phyloP scores from a whole-genome alignment of 1,139 yeast genomes.

The Taiozyma sp. region DNA sequence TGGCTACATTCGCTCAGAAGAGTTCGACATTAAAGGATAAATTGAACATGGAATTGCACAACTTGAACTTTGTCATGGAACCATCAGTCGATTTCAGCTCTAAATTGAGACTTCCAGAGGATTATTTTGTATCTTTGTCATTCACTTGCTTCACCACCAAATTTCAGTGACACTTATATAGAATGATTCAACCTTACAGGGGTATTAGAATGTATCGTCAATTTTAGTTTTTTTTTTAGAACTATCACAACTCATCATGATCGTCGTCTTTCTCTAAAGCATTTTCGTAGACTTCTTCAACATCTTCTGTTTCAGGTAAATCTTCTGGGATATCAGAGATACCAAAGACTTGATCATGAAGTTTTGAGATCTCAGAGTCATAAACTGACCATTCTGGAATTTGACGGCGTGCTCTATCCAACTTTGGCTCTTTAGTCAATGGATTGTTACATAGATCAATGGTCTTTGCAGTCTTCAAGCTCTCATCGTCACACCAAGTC shows the following conservation, averaged over 20 bases:
- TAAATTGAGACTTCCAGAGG: neutral
- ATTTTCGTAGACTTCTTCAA: neutral
- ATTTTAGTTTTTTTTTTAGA: neutral
- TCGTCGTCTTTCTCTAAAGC: neutral
- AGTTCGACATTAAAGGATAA: neutral
- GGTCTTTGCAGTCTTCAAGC: constrained; percentile 59
- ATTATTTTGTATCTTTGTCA: neutral
- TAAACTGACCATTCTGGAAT: constrained; percentile 74
- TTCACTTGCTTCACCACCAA: neutral
- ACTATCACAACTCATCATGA: neutral
- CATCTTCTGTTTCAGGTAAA: neutral
- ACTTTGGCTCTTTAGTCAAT: constrained; percentile 69
- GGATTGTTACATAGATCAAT: constrained; percentile 86
- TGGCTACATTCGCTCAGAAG: neutral
- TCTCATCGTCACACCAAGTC: constrained; percentile 81
- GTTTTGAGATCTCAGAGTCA: constrained; percentile 45
- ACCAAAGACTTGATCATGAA: constrained; percentile 21
- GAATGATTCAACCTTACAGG: neutral
- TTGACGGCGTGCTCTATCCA: constrained; percentile 69
- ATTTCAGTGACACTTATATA: neutral
- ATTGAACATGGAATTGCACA: neutral
- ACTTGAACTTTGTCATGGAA: neutral
- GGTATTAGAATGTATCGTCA: neutral
- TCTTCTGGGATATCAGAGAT: neutral
- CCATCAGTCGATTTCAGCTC: neutral